Evolutionary conservation across 2,329 filamentous ascomycete genomes (phyloP).

Genomic region (Colletotrichum lindemuthianum): DNA sequence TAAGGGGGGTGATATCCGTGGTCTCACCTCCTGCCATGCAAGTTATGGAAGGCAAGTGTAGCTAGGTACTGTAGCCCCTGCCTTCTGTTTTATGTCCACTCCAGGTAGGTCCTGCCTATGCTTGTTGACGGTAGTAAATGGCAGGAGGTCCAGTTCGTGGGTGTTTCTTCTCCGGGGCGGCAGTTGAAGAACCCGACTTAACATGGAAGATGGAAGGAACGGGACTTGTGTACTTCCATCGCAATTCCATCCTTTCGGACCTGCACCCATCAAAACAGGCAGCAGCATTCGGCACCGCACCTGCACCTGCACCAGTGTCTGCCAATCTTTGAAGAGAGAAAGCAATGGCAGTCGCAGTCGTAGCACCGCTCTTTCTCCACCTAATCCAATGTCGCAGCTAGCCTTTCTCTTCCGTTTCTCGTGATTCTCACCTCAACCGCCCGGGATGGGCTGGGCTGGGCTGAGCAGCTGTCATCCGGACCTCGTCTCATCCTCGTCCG

Average conservation of each 20-base stretch:
- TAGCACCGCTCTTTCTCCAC: neutral
- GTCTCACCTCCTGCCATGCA: too few species aligned
- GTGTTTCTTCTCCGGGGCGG: neutral
- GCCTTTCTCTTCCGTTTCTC: neutral
- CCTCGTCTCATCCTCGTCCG: conserved; percentile 14
- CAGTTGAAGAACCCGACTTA: neutral
- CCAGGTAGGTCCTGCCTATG: neutral
- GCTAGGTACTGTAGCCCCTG: conserved; percentile 1
- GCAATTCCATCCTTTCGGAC: neutral
- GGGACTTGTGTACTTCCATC: neutral
- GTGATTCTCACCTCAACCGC: neutral
- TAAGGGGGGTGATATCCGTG: too few species aligned
- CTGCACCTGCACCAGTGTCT: too few species aligned
- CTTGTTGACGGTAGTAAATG: neutral
- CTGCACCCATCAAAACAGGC: neutral
- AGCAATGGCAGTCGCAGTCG: neutral
- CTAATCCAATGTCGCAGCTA: neutral
- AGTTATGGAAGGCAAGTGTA: neutral
- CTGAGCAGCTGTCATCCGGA: neutral
- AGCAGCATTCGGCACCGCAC: neutral
- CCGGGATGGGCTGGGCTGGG: too few species aligned
- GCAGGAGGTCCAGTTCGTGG: neutral
- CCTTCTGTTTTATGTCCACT: neutral
- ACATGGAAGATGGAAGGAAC: neutral
- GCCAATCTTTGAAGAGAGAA: neutral